These are phyloP conservation scores for Boletus tomentosulus DNA, from an alignment of 768 basidiomycete genomes.

Conservation along the genomic window DNA sequence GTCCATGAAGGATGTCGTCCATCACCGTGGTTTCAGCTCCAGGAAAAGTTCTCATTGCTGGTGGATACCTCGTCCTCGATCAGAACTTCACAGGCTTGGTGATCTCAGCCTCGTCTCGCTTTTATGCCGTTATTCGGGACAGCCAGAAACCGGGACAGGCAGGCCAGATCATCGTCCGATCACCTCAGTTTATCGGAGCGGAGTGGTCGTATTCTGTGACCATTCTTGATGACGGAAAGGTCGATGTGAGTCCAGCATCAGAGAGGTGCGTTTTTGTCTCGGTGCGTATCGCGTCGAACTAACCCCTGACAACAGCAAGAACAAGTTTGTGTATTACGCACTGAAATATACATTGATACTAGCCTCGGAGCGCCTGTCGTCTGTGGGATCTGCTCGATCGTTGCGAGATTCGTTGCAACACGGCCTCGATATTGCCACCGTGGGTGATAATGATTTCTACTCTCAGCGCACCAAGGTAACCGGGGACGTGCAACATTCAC, in stretches of 20 bases:
- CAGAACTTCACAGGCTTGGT: constrained; percentile 80
- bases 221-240: constrained; percentile 29
- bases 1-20: constrained; percentile 33
- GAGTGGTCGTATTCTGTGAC: constrained; percentile 67
- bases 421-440: constrained; percentile 75
- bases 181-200: constrained; percentile 86
- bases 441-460: constrained; percentile 97
- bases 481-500: neutral
- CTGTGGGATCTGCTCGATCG: constrained; percentile 36
- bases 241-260: constrained; percentile 21
- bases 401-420: constrained; percentile 40
- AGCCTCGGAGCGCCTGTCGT: constrained; percentile 44
- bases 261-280: constrained; percentile 17
- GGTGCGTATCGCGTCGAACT: neutral
- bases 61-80: constrained; percentile 96
- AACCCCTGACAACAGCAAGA: constrained; percentile 44
- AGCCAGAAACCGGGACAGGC: constrained; percentile 20
- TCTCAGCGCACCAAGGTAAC: constrained; percentile 82
- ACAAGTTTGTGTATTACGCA: constrained; percentile 92
- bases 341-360: constrained; percentile 73
- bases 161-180: constrained; percentile 65
- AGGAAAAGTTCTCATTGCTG: constrained; percentile 92
- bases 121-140: constrained; percentile 74
- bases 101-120: constrained; percentile 88
- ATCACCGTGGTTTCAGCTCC: constrained; percentile 82